Evolutionary conservation across 1,284 basidiomycete genomes (phyloP).

Genomic region (Agroathelia rolfsii): DNA sequence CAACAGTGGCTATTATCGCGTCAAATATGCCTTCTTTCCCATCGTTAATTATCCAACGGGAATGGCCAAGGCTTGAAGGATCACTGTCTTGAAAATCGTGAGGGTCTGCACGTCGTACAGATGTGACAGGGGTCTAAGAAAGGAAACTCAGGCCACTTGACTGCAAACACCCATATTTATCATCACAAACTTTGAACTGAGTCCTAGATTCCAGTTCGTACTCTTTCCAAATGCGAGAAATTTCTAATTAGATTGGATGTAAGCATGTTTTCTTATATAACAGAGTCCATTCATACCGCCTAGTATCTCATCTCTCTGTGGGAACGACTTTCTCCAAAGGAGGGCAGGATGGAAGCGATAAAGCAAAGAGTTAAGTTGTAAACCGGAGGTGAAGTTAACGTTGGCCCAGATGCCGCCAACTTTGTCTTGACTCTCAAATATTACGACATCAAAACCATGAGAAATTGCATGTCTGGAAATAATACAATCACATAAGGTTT

Average conservation of each 20-base stretch:
- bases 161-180: no score
- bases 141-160: no score
- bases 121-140: slow-evolving; percentile 25
- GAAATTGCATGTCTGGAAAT: slow-evolving; percentile 32
- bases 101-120: slow-evolving; percentile 23
- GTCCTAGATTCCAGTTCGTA: slow-evolving; percentile 44
- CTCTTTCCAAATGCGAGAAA: slow-evolving; percentile 40
- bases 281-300: slow-evolving; percentile 22
- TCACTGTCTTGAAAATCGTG: no score
- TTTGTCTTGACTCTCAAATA: slow-evolving; percentile 27
- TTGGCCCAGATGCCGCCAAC: slow-evolving; percentile 53
- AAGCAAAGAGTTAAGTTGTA: slow-evolving; percentile 52
- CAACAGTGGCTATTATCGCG: slow-evolving; percentile 45
- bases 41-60: slow-evolving; percentile 46
- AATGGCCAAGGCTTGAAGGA: slow-evolving; percentile 27
- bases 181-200: slow-evolving; percentile 32
- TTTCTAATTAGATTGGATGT: slow-evolving; percentile 28
- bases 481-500: no score
- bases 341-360: slow-evolving; percentile 46
- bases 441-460: slow-evolving; percentile 45
- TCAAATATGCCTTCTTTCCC: slow-evolving; percentile 41
- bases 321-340: slow-evolving; percentile 38
- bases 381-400: slow-evolving; percentile 48
- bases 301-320: slow-evolving; percentile 47
- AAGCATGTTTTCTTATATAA: not conserved